Conservation (phyloP, 1,139 yeast genomes). For the Yamadazyma siamensis region DNA sequence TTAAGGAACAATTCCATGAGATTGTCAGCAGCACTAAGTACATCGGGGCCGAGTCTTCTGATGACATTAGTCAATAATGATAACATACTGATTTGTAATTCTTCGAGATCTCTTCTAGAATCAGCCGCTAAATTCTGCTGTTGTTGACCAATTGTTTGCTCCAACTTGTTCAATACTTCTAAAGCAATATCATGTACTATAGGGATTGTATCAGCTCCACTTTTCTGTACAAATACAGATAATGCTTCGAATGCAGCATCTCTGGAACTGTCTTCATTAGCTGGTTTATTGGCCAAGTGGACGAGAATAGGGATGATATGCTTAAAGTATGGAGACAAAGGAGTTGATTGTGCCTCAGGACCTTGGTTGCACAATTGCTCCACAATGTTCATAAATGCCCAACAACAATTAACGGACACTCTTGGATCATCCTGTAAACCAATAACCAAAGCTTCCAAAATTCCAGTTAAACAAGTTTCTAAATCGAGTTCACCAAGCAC, state of each 20-base stretch:
- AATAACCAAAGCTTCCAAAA: conserved; percentile 65
- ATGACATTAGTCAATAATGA: conserved; percentile 86
- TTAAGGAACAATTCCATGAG: conserved; percentile 81
- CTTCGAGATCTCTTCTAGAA: conserved; percentile 76
- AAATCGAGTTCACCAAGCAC: conserved; percentile 75
- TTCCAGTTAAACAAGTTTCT: conserved; percentile 59
- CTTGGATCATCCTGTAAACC: conserved; percentile 90
- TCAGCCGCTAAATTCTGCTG: conserved; percentile 58
- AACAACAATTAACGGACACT: conserved; percentile 92
- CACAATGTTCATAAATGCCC: conserved; percentile 89
- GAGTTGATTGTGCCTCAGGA: conserved; percentile 49
- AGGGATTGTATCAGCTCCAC: conserved; percentile 69
- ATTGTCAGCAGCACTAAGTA: conserved; percentile 68
- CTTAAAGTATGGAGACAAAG: conserved; percentile 72
- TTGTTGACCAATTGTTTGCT: conserved; percentile 43
- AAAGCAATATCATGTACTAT: conserved; percentile 70
- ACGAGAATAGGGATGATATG: conserved; percentile 68
- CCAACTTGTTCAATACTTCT: conserved; percentile 70
- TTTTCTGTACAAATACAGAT: conserved; percentile 72
- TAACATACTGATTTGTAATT: conserved; percentile 80
- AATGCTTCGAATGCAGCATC: conserved; percentile 96
- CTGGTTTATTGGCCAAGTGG: conserved; percentile 63
- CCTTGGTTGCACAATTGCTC: conserved; percentile 76
- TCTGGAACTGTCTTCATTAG: conserved; percentile 85
- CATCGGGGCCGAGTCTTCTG: conserved; percentile 73